Conservation (phyloP, 371 early-diverging fungal species). For the Lichtheimia corymbifera region DNA sequence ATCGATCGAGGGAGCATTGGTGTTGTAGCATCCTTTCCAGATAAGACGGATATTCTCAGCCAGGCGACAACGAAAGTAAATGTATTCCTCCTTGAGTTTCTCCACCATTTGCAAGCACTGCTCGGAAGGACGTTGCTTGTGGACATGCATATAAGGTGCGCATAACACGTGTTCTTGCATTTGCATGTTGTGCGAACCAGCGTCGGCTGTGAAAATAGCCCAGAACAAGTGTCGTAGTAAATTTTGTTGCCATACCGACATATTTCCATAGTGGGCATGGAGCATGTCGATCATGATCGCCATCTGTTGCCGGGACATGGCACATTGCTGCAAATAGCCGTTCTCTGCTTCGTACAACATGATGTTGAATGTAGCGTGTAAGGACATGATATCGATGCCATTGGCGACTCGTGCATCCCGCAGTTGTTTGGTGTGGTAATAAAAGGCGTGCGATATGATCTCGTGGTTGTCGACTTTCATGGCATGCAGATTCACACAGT, state of each 20-base stretch:
- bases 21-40: slow-evolving; percentile 17
- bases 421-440: slow-evolving; percentile 18
- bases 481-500: slow-evolving; percentile 24
- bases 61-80: slow-evolving; percentile 24
- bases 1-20: slow-evolving; percentile 11
- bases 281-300: slow-evolving; percentile 26
- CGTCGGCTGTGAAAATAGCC: slow-evolving; percentile 27
- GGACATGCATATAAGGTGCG: slow-evolving; percentile 24
- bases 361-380: slow-evolving; percentile 25
- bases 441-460: slow-evolving; percentile 21
- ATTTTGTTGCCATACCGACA: slow-evolving; percentile 31
- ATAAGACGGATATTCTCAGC: slow-evolving; percentile 21
- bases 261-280: slow-evolving; percentile 21
- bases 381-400: slow-evolving; percentile 21
- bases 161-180: slow-evolving; percentile 23
- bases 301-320: slow-evolving; percentile 23
- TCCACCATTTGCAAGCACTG: slow-evolving; percentile 21
- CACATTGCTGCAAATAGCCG: slow-evolving; percentile 20
- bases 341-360: slow-evolving; percentile 29
- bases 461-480: slow-evolving; percentile 25
- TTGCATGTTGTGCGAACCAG: slow-evolving; percentile 18
- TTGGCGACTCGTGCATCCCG: slow-evolving; percentile 14
- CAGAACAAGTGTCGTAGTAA: slow-evolving; percentile 25
- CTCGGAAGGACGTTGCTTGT: slow-evolving; percentile 27
- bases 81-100: slow-evolving; percentile 28